Evolutionary conservation across 345 rosid genomes (phyloP), one percentile per base, ranked within the genome.

Genomic region (Garcia nutans): DNA sequence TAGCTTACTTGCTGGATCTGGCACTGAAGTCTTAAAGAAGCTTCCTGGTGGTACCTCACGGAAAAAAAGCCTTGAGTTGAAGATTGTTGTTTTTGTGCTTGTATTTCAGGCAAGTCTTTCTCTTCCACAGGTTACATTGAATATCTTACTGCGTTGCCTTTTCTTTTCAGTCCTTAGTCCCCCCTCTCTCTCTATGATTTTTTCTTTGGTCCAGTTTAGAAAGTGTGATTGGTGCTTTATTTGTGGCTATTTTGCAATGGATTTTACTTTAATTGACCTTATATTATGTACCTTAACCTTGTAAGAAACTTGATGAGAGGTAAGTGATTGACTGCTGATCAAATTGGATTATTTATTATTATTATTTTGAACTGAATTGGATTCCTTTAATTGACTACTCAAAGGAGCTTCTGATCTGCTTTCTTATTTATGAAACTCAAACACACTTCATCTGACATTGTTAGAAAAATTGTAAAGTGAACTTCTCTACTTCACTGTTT

Each of bases 31-130:
- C 11, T 79, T 74, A 52, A 87, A 81, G 65, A 82, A 84, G 66
- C 68, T 76, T 57, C 75, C 84, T 69, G 78, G 55, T 68, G 42
- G 74, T 26, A 71, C 33, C 44, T 70, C 63, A n/a, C 84, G 71
- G 58, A 84, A 86, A 75, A 87, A 55, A 64, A 82, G 81, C 26
- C 87, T 87, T 50, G 87, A 88, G 45, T 82, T 96, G 81, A 96
- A 92, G 85, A 79, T 89, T 54, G 97, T 88, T 55, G 82, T 96
- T 57, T 96, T 96, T 63, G 97, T 96, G 82, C 99, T 93, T 82
- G 99, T 98, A 49, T 96, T 96, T 86, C 98, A 96, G 97, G 98
- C 82, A 90, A 84, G 90, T 74, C 75, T 61, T 59, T 23, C 50
- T 71, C 50, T 57, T 23, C 41, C 26, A 52, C 31, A 17, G 7